Base-by-base conservation (phyloP, 1,284 basidiomycete species). In the Leccinum pachyderme region DNA sequence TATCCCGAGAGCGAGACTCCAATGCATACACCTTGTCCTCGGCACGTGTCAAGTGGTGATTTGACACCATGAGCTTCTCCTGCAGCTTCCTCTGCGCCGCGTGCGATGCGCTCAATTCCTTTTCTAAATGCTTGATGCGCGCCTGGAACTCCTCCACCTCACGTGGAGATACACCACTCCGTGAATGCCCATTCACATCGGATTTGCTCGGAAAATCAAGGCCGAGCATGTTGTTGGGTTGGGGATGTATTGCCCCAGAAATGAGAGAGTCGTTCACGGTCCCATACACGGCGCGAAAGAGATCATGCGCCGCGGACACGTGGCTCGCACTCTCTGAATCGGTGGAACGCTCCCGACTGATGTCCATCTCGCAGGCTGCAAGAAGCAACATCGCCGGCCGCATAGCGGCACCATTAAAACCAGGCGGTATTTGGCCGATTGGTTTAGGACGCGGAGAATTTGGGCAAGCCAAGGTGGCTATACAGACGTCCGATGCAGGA, bases 301-400 rank as follows among this genome's bases (percentile, higher is more conserved):
- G 69, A 6, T 59, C 59, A 31, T 67, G 57, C 31, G 67, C 67
- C 8, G 56, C 45, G 15, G 55, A 58, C 11, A 53, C 62, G 44
- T 71, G 69, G 6, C 18, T 41, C 6, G 37, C 37, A 39, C 58
- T 67, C 51, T 62, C 59, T 18, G 64, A 51, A 51, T 55, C 54
- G 37, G 54, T 53, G 1, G 60, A 55, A 47, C 39, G 54, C 22
- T 67, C 67, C n/a, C 68, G 64, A 24, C 69, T 71, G 32, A 69
- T 64, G 46, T 69, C 67, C 52, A 72, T 27, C 45, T 69, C 69
- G 54, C 67, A 69, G 2, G 67, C 67, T 22, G 69, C 67, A 13
- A 69, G 46, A 46, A 72, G 58, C 49, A 69, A 52, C 59, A 61
- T 55, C 1, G 66, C 67, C 7, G 67, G 69, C 33, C 69, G 69